phyloP scores from a whole-genome alignment of 2,329 filamentous ascomycete species.

The Graphiopsis chlorocephala region DNA sequence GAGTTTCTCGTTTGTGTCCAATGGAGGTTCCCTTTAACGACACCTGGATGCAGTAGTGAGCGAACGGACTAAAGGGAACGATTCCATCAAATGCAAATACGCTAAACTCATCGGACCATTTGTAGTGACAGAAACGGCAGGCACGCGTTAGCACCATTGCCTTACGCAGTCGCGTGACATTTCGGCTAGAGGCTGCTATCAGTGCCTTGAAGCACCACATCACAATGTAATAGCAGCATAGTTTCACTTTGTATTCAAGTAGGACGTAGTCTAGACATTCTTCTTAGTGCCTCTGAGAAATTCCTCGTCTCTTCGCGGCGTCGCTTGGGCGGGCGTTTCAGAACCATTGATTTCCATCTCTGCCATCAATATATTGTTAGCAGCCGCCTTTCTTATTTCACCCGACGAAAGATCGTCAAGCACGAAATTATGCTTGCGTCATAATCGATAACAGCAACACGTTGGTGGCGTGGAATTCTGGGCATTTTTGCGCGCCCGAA shows the following conservation, averaged over 20 bases:
- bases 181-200: not conserved
- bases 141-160: not conserved
- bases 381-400: not conserved
- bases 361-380: not conserved
- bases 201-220: not conserved
- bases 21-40: not conserved
- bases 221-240: not conserved
- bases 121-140: no score
- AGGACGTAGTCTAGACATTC: not conserved
- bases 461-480: not conserved
- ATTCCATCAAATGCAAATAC: not conserved
- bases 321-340: not conserved
- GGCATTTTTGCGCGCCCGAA: not conserved
- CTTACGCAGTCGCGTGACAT: not conserved
- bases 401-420: not conserved
- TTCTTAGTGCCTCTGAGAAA: not conserved
- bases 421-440: slow-evolving; percentile 1
- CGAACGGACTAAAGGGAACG: not conserved
- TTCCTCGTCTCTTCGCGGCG: not conserved
- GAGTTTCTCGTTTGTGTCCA: not conserved
- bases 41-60: not conserved
- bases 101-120: no score
- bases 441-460: not conserved
- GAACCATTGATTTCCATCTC: not conserved
- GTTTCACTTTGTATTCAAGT: not conserved